Base-by-base conservation (phyloP, 164 flowering plant species). In the Amborella trichopoda region DNA sequence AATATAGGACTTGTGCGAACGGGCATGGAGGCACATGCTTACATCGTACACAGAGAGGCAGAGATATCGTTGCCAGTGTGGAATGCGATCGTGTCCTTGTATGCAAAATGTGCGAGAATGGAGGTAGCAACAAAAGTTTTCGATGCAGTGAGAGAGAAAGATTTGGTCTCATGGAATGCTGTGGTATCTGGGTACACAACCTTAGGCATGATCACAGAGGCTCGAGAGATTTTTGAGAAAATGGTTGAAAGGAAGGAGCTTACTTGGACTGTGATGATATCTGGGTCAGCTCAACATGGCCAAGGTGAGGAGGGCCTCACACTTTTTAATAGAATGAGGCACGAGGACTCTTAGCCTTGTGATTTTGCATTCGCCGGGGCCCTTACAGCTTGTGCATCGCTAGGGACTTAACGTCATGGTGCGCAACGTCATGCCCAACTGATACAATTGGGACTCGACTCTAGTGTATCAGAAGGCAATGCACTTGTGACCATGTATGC, bases 401-500 rank as follows among this genome's bases (percentile, higher is more conserved):
- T 87, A 51, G 96, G 85, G 55, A 72, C 83, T 27, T 41, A 81
- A 53, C 69, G 81, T 54, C 70, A 70, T 48, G 96, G 94, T 12
- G 60, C 73, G 9, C 87, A 83, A 53, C 41, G 16, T 37, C 41
- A 37, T 37, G 16, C 41, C 26, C 85, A 76, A 60, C 64, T 79
- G 14, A 46, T 81, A 22, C 59, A 53, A 23, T 43, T 58, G 20
- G 94, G 90, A 4, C 62, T 59, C 53, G 74, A 72, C 10, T 68
- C 85, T 23, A 87, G 94, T 60, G 69, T 81, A n/a, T 83, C 94
- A 17, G 78, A 71, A 5, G 76, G 77, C 5, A 87, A 81, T 62
- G 75, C 96, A 30, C 50, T 87, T 39, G 65, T 87, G 23, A 76
- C 90, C 24, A 80, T 87, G 90, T 87, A 87, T 59, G 78, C 75